Evolutionary conservation across 2,329 filamentous ascomycete species (phyloP), one percentile per base, ranked within the genome.

Genomic region (Endothia cerciana): DNA sequence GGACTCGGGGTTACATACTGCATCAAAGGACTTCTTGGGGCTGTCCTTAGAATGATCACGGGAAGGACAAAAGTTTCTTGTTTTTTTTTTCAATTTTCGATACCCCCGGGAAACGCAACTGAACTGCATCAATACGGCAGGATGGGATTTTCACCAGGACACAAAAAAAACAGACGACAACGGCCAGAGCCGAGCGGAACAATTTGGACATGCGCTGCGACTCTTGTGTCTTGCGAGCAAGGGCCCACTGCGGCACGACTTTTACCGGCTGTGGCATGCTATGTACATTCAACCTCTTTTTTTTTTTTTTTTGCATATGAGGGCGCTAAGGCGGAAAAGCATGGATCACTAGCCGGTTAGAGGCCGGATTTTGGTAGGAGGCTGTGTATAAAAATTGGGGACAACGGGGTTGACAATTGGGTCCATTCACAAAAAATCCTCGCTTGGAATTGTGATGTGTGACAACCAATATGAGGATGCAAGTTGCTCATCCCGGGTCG

Each of bases 21-120:
- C 22, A 36, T 25, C 22, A 15, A 8, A 47, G 3, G 17, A 30
- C 11, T 40, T 36, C 19, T 19, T 10, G n/a, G 47, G 25, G 22
- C 25, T 17, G 47, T 11, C 25, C 28, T 28, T 22, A 49, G 45
- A 51, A 51, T 28, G 47, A 30, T 51, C 25, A 51, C 11, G 28
- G 47, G 45, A 40, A 51, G 58, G 58, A 45, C 47, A 65, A 65
- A 65, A 57, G 55, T 62, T 62, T 22, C 19, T 62, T 40, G 36
- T 65, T 65, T 65, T 56, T 33, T 36, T 61, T 56, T 61, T 47
- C 30, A 36, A 33, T 33, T 13, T 65, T 65, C 63, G 63, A 65
- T 65, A 65, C 63, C 63, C 63, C 63, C 63, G 63, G 63, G 63
- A 65, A 65, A 65, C 63, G 58, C 63, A 51, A 51, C 25, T 30